A percentile compares a stretch with the other conserved stretches of the same genome.
phyloP scores from a whole-genome alignment of 805 yeast species.

The Wickerhamomyces chambardii region DNA sequence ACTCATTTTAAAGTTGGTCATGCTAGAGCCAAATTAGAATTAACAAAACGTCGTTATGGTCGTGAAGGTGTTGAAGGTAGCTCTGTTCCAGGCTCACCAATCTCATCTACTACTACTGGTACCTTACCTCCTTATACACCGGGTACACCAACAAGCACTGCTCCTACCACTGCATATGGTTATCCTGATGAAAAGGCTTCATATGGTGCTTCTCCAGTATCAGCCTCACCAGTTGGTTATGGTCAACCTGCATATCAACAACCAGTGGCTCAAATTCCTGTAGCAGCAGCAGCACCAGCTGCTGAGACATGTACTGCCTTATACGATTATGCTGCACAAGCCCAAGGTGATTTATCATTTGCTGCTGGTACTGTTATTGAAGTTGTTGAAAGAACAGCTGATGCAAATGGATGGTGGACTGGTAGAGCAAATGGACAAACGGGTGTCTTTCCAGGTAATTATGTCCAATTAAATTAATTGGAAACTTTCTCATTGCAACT shows the following conservation, averaged over 20 bases:
- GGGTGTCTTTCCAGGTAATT: slow-evolving; percentile 95
- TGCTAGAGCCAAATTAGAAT: slow-evolving; percentile 76
- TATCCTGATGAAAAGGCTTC: slow-evolving; percentile 23
- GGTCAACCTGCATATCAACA: slow-evolving; percentile 19
- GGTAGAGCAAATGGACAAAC: slow-evolving; percentile 76
- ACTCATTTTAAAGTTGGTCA: slow-evolving; percentile 88
- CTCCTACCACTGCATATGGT: slow-evolving; percentile 24
- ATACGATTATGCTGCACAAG: slow-evolving; percentile 89
- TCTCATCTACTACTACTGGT: slow-evolving; percentile 12
- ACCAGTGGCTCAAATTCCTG: slow-evolving; percentile 21
- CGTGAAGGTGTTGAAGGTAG: slow-evolving; percentile 29
- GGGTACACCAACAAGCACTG: slow-evolving; percentile 9
- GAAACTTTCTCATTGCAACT: too few species aligned
- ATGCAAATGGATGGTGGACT: slow-evolving; percentile 97
- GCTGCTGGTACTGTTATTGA: slow-evolving; percentile 84
- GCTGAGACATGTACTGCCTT: slow-evolving; percentile 75
- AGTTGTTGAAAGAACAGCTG: slow-evolving; percentile 72
- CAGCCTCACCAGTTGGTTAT: slow-evolving; percentile 27
- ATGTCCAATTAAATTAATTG: slow-evolving; percentile 69
- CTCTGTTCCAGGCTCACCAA: slow-evolving; percentile 20
- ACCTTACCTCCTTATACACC: slow-evolving; percentile 29
- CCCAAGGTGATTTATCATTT: slow-evolving; percentile 84
- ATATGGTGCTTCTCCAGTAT: slow-evolving; percentile 21
- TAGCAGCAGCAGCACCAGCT: slow-evolving; percentile 25
- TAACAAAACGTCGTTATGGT: slow-evolving; percentile 73